Percentiles rank a stretch among this genome's conserved stretches.
phyloP scores from a whole-genome alignment of 208 protist genomes.

The Leishmania mexicana region DNA sequence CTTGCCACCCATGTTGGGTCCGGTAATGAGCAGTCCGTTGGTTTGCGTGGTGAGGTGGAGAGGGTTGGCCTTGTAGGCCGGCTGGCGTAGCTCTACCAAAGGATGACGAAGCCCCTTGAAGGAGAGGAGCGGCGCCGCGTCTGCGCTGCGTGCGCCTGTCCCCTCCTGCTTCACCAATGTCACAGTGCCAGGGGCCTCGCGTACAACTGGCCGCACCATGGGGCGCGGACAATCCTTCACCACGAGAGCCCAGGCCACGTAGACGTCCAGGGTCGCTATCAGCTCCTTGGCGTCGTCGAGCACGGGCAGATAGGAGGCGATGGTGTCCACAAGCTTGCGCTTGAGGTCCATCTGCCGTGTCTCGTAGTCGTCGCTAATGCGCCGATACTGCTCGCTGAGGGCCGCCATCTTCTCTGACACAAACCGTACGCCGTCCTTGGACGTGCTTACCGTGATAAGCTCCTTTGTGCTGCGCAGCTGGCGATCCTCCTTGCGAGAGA shows the following conservation, averaged over 20 bases:
- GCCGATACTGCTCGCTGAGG: slow-evolving; percentile 84
- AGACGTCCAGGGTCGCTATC: slow-evolving; percentile 95
- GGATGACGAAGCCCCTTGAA: slow-evolving; percentile 86
- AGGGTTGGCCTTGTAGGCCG: slow-evolving; percentile 80
- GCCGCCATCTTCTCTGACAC: slow-evolving; percentile 80
- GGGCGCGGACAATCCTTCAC: slow-evolving; percentile 82
- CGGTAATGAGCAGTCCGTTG: slow-evolving; percentile 90
- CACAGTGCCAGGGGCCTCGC: slow-evolving; percentile 1
- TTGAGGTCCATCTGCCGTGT: slow-evolving; percentile 87
- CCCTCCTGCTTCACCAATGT: slow-evolving; percentile 20
- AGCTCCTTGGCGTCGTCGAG: slow-evolving; percentile 95
- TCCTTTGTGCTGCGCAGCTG: slow-evolving; percentile 80
- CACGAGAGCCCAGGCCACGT: slow-evolving; percentile 90
- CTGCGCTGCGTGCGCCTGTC: neutral
- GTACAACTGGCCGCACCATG: slow-evolving; percentile 92
- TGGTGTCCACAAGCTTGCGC: slow-evolving; percentile 91
- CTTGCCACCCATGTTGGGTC: slow-evolving; percentile 99
- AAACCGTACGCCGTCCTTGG: slow-evolving; percentile 97
- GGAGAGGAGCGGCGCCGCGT: slow-evolving; percentile 38
- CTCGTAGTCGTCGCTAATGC: slow-evolving; percentile 77
- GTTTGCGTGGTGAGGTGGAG: slow-evolving; percentile 73
- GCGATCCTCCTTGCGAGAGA: slow-evolving; percentile 92
- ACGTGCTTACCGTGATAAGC: slow-evolving; percentile 83
- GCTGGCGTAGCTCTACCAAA: slow-evolving; percentile 85
- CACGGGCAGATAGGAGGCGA: slow-evolving; percentile 94